Conservation (phyloP, 176 grass and related monocot genomes). For the Triticum monococcum region DNA sequence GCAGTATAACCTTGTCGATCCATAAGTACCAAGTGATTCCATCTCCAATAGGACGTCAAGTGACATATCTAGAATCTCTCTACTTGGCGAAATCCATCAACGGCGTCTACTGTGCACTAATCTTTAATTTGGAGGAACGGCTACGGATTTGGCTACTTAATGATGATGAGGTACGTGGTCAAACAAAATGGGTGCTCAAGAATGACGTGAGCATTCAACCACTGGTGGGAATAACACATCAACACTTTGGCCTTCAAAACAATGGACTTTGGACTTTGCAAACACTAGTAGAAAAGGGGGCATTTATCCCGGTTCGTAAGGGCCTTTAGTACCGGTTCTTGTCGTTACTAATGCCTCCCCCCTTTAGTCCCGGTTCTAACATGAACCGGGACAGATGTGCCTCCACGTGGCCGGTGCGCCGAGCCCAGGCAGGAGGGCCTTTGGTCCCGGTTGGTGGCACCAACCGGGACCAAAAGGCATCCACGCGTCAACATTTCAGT, state of each 20-base stretch:
- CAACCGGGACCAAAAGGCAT: too few species aligned
- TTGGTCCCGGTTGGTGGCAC: too few species aligned
- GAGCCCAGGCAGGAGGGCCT: too few species aligned
- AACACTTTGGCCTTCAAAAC: background rate
- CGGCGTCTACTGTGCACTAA: background rate
- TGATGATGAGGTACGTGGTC: background rate
- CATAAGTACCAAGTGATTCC: conserved; percentile 1
- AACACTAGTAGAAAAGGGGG: too few species aligned
- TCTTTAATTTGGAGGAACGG: background rate
- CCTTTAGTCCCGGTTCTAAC: too few species aligned
- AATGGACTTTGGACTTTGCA: background rate
- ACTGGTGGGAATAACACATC: background rate
- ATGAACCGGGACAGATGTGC: too few species aligned
- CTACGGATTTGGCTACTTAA: background rate
- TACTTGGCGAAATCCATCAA: background rate
- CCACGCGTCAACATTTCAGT: too few species aligned
- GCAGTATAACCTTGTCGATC: background rate
- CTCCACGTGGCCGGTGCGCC: too few species aligned
- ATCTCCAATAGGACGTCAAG: background rate
- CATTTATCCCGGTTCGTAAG: too few species aligned
- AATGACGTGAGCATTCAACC: background rate
- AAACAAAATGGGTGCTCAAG: conserved; percentile 17
- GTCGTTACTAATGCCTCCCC: too few species aligned
- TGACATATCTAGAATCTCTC: background rate
- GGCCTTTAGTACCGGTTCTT: too few species aligned